These are phyloP conservation scores for Elsinoe perseae DNA, from an alignment of 2,329 filamentous ascomycete species.

Conservation along the genomic window DNA sequence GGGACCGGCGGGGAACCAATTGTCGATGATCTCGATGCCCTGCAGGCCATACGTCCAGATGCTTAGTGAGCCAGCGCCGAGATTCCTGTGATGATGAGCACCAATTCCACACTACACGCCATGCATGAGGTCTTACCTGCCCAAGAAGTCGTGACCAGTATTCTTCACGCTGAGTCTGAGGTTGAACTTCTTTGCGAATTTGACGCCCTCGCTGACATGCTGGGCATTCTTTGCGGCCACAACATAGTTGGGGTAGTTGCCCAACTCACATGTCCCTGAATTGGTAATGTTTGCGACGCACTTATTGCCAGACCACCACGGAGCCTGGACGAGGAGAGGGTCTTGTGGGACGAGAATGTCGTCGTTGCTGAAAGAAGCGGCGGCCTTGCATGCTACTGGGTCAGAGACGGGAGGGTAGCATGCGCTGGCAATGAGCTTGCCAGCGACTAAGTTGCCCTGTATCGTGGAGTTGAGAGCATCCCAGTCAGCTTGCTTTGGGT, in stretches of 20 bases:
- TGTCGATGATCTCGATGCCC: constrained; percentile 16
- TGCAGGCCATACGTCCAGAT: constrained; percentile 23
- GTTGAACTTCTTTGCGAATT: constrained; percentile 21
- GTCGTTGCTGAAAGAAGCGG: constrained; percentile 17
- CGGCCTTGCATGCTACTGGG: constrained; percentile 13
- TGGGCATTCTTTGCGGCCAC: constrained; percentile 18
- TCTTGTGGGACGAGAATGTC: constrained; percentile 7
- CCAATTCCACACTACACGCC: neutral
- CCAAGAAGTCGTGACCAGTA: constrained; percentile 24
- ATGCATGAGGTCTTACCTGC: constrained; percentile 12
- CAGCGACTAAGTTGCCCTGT: constrained; percentile 17
- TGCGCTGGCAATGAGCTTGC: constrained; percentile 14
- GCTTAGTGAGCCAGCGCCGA: constrained; percentile 19
- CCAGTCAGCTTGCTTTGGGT: constrained; percentile 13
- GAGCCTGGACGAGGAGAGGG: constrained; percentile 6
- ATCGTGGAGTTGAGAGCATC: constrained; percentile 14
- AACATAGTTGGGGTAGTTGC: constrained; percentile 20
- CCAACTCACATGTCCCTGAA: constrained; percentile 18
- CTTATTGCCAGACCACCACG: constrained; percentile 4
- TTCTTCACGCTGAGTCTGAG: constrained; percentile 22
- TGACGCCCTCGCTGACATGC: constrained; percentile 20
- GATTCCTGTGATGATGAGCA: neutral
- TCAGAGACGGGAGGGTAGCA: constrained; percentile 18
- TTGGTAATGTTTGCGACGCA: constrained; percentile 9
- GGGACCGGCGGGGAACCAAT: constrained; percentile 3